These are phyloP conservation scores for Hibiscus tridactylites DNA, from an alignment of 345 rosid genomes.

Conservation along the genomic window DNA sequence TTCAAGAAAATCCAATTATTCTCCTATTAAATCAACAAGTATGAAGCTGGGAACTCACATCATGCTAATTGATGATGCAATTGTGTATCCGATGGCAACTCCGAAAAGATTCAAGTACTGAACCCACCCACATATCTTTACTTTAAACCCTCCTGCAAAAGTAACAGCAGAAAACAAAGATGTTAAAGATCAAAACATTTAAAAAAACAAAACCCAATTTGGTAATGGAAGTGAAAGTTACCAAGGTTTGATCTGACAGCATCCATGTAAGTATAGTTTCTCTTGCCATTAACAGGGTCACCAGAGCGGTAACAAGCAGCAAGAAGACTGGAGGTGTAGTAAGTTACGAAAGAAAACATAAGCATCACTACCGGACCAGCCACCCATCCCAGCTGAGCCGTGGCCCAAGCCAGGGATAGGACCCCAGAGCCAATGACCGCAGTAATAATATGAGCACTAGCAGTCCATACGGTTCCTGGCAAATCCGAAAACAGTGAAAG, in stretches of 20 bases:
- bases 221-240: neutral
- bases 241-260: constrained; percentile 40
- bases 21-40: neutral
- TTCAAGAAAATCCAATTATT: neutral
- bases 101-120: constrained; percentile 71
- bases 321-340: constrained; percentile 42
- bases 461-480: constrained; percentile 34
- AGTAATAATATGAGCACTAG: constrained; percentile 42
- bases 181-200: neutral
- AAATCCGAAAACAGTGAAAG: neutral
- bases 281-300: constrained; percentile 34
- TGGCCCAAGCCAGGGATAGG: constrained; percentile 40
- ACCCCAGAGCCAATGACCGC: constrained; percentile 44
- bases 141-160: constrained; percentile 49
- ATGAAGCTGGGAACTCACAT: constrained; percentile 10
- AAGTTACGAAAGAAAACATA: constrained; percentile 34
- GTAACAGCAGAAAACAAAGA: neutral
- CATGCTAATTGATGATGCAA: constrained; percentile 47
- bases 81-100: constrained; percentile 63
- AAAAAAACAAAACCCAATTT: neutral
- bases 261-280: constrained; percentile 58
- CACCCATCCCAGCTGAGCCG: constrained; percentile 47
- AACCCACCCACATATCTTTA: constrained; percentile 53
- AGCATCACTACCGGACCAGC: constrained; percentile 35
- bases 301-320: constrained; percentile 45